Evolutionary conservation across 2,329 filamentous ascomycete genomes (phyloP), one percentile per base, ranked within the genome.

Genomic region (Calonectria leucothoes): DNA sequence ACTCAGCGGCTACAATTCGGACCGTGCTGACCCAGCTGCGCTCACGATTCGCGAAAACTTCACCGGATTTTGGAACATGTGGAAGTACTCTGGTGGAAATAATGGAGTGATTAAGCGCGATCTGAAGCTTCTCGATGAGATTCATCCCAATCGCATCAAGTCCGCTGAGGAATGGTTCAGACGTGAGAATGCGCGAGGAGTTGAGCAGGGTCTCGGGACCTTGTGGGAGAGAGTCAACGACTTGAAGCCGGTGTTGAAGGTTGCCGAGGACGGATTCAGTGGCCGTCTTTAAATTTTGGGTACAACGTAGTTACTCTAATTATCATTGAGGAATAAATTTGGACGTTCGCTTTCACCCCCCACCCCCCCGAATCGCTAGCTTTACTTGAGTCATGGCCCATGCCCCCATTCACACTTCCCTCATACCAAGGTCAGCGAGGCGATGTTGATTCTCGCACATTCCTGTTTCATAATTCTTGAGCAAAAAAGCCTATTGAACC

Each of bases 51-150:
- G 27, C 1, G 51, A 77, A 0, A 77, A 76, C 35, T 77, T 77
- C 0, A 73, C 61, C 0, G 75, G 75, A 0, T 77, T 76, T 25
- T 77, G 74, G 74, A 76, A 67, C 0, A 39, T 65, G 55, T 76
- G 74, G 74, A 35, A 61, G 0, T 1, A 65, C 3, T 77, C 75
- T 6, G 67, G 72, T 0, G 67, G 67, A 0, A 75, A 77, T 23
- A 71, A 59, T 6, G 72, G 74, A 0, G 33, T 77, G 0, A 45
- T 77, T 17, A 42, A 42, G 35, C 59, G 72, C 8, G 67, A 77
- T 1, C 76, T 73, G 1, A 29, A 73, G 7, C 65, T 77, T 0
- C 15, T 77, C 1, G 69, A 77, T 29, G 64, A 77, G 52, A 76
- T 77, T 31, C 74, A 76, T 2, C 74, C 74, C 0, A 27, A 45